Evolutionary conservation across 352 stramenopile species (phyloP), one percentile per base, ranked within the genome.

Genomic region (Phytophthora pistaciae): DNA sequence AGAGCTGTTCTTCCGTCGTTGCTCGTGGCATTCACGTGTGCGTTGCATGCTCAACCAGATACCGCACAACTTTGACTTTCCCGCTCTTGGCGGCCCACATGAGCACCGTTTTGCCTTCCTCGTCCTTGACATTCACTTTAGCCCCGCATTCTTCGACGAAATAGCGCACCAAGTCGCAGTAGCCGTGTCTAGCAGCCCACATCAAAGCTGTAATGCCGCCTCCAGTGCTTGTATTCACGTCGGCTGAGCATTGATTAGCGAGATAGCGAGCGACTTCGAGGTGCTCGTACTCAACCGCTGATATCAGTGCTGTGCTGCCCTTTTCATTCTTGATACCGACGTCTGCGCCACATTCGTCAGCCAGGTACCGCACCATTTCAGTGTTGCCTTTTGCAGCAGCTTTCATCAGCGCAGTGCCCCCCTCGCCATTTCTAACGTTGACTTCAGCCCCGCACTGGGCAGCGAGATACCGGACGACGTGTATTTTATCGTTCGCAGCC

Each of bases 321-420:
- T 46, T 21, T 53, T 20, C 23, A 18, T 31, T 36, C 11, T 5
- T 36, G 8, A 10, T 20, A 20, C 60, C 55, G 0, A 54, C 60
- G 21, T 60, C 23, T 6, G 52, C 60, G 5, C 52, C 38, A 46
- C 50, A 44, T 36, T 60, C 5, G 33, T 55, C 60, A 61, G 16
- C 49, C 31, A 67, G 50, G 25, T 46, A 60, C 18, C n/a, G 33
- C 0, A 54, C 49, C 5, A 67, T 16, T 33, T 55, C 49, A 16
- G 50, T 44, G 23, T 20, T 13, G 1, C 33, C 36, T 5, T 36
- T 21, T 46, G 5, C 42, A 23, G 42, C 49, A 33, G 23, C 49
- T 33, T 20, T 56, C 5, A 36, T 36, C 23, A 56, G 1, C 33
- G 23, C 49, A 29, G 49, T 56, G 9, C 20, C 8, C 2, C 49